Evolutionary conservation across 2,329 filamentous ascomycete species (phyloP).

Genomic region (Lachnellula occidentalis): DNA sequence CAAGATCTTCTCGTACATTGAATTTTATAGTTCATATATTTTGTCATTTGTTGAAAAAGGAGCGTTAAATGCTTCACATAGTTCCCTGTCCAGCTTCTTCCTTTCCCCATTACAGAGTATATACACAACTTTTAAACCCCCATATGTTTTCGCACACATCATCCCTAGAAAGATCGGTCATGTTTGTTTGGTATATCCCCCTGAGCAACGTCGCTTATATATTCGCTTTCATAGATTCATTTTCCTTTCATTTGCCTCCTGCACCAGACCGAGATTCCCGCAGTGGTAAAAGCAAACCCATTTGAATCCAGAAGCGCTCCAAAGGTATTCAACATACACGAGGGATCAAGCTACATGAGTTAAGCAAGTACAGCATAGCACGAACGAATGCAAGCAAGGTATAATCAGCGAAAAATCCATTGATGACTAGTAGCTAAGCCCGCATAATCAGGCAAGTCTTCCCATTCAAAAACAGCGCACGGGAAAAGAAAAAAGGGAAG

Average conservation of each 20-base stretch:
- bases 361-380: conserved; percentile 1
- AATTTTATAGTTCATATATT: not conserved
- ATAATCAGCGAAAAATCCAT: not conserved
- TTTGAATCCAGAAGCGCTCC: not conserved
- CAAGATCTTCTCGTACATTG: no score
- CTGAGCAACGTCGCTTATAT: not conserved
- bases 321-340: not conserved
- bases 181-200: no score
- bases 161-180: not conserved
- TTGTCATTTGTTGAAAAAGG: not conserved
- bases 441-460: conserved; percentile 1
- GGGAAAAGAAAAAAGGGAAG: not conserved
- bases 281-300: no score
- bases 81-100: no score
- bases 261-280: not conserved
- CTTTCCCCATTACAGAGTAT: not conserved
- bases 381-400: not conserved
- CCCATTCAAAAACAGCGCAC: not conserved
- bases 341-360: not conserved
- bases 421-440: conserved; percentile 1
- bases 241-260: not conserved
- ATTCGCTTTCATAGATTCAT: not conserved
- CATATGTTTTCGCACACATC: not conserved
- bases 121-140: not conserved
- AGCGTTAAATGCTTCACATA: not conserved